A percentile compares a stretch with the other conserved stretches of the same genome.
These are phyloP conservation scores for Globisporangium mamillatum DNA, from an alignment of 352 stramenopile genomes.

Conservation along the genomic window DNA sequence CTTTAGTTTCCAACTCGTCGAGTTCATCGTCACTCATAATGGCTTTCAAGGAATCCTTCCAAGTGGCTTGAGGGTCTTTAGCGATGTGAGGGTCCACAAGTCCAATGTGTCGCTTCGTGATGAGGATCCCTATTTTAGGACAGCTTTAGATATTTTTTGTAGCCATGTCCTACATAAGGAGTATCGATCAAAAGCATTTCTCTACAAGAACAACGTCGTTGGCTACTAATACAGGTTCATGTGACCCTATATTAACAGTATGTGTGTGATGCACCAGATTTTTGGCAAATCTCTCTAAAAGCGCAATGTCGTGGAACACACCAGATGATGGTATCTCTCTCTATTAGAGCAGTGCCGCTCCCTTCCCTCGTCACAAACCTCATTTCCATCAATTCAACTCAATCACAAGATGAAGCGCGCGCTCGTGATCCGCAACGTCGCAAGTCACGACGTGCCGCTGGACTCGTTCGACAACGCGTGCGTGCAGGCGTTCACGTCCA, in stretches of 20 bases:
- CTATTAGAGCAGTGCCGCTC: background rate
- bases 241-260: no score
- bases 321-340: background rate
- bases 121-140: background rate
- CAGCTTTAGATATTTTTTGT: no score
- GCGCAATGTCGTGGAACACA: background rate
- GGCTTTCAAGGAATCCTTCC: background rate
- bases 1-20: slow-evolving; percentile 73
- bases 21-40: slow-evolving; percentile 64
- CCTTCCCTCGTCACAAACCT: background rate
- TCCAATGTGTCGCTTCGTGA: background rate
- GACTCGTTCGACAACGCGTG: slow-evolving; percentile 77
- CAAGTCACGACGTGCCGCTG: slow-evolving; percentile 67
- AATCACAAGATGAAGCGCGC: slow-evolving; percentile 58
- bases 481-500: slow-evolving; percentile 61
- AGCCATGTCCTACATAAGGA: no score
- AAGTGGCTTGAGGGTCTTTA: background rate
- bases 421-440: slow-evolving; percentile 75
- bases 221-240: no score
- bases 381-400: background rate
- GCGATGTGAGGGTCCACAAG: background rate
- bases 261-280: background rate
- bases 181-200: no score
- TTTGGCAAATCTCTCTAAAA: no score
- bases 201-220: no score